Evolutionary conservation across 2,329 filamentous ascomycete species (phyloP), one percentile per base, ranked within the genome.

Genomic region (Sporothrix globosa): DNA sequence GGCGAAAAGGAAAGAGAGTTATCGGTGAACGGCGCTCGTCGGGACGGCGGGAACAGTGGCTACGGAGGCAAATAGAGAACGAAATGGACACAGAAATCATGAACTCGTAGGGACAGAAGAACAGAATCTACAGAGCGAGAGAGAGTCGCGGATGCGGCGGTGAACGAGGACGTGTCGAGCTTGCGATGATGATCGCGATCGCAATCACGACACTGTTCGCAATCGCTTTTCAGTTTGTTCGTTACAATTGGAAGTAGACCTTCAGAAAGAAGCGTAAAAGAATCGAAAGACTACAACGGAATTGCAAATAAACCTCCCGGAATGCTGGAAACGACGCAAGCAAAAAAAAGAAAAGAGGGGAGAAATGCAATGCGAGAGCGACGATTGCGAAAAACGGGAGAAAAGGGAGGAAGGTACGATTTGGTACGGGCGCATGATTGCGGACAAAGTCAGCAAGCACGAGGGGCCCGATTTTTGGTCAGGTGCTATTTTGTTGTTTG

Each of bases 381-480:
- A 58, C 72, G 72, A 73, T n/a, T 53, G 21, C 14, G 46, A 46
- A 39, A 67, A 73, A 74, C 73, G 75, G 58, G 72, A 73, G 72
- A 71, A 69, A 61, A 72, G 41, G 67, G 67, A 63, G 56, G 61
- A 71, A 63, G 72, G 74, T n/a, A 27, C 63, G 63, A 66, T 19
- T 66, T 71, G 72, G 74, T 73, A 61, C 66, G 69, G 69, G 70
- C 71, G 69, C 63, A 74, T 73, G 73, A 74, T 70, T 60, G 19
- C 30, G 46, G n/a, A 48, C 39, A 14, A 13, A 44, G 34, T 69
- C 58, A 68, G 30, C 41, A 63, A 46, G 24, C 39, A n/a, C 11
- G 41, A 50, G 17, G 27, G 56, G 48, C 39, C 10, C 3, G 39
- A 34, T 19, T 53, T 61, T 24, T 14, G 19, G 58, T 66, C 61